phyloP scores from a whole-genome alignment of 2,329 filamentous ascomycete genomes.

The Cordyceps pruinosa region DNA sequence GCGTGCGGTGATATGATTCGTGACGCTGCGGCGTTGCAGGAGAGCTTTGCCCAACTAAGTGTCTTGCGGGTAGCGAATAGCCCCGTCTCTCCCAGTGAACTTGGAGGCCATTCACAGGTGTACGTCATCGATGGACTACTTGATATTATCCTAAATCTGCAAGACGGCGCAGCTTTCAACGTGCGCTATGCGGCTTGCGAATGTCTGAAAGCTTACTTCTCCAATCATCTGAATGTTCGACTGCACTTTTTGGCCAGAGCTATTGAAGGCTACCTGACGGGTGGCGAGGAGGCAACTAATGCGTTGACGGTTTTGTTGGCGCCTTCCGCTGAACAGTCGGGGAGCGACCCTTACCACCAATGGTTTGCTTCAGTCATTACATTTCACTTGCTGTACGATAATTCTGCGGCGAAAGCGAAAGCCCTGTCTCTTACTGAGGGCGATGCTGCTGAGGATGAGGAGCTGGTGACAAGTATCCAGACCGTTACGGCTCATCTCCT shows the following conservation, averaged over 20 bases:
- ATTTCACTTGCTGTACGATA: conserved; percentile 78
- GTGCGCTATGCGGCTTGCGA: conserved; percentile 78
- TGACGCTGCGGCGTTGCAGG: conserved; percentile 72
- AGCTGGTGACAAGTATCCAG: conserved; percentile 91
- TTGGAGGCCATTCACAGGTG: conserved; percentile 53
- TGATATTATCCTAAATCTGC: conserved; percentile 68
- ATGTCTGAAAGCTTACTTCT: conserved; percentile 89
- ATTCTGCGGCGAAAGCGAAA: conserved; percentile 68
- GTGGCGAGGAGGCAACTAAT: conserved; percentile 77
- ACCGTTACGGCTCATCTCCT: conserved; percentile 81
- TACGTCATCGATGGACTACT: conserved; percentile 93
- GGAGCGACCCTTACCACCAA: conserved; percentile 72
- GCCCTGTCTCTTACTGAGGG: conserved; percentile 83
- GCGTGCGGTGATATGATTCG: conserved; percentile 86
- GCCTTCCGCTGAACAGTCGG: conserved; percentile 52
- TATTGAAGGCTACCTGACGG: conserved; percentile 76
- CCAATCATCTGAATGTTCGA: conserved; percentile 71
- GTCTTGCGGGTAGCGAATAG: conserved; percentile 51
- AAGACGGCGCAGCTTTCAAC: conserved; percentile 63
- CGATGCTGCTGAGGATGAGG: conserved; percentile 81
- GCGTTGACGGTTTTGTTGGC: conserved; percentile 76
- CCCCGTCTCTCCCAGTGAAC: conserved; percentile 31
- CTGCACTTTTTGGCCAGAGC: conserved; percentile 81
- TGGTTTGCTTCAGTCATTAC: conserved; percentile 88
- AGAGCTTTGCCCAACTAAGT: conserved; percentile 80